Evolutionary conservation across 768 basidiomycete genomes (phyloP), one percentile per base, ranked within the genome.

Genomic region (Suillus placidus): DNA sequence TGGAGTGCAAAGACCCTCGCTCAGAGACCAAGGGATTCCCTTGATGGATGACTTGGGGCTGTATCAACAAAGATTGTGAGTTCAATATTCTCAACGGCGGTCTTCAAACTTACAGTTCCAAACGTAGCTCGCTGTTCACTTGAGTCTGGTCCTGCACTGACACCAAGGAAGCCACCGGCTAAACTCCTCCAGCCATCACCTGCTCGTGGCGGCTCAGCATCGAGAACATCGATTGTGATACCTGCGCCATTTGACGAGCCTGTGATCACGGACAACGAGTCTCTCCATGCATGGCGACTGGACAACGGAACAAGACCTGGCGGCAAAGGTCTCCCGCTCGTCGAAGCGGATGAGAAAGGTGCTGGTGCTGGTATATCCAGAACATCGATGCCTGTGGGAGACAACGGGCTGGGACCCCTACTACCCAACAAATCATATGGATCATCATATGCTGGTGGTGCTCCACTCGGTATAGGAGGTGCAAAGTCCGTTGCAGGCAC

Each of bases 151-250:
- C 66, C 70, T 60, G 52, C 64, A 64, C 71, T 68, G 6, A 66
- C 57, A 45, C 63, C 63, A 13, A 60, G 64, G 23, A 74, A 64
- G 23, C 77, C 78, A 42, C 81, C 71, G 10, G 87, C 79, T 66
- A 91, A 78, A 13, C 80, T 79, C 65, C 85, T 80, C 91, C 91
- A 92, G 6, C 84, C 79, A 63, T 84, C 85, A 23, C 81, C 82
- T 32, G 90, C 86, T 63, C 72, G 72, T 3, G 91, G 91, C 9
- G 91, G 91, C 30, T 82, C 87, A 40, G 91, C 88, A 66, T 93
- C 91, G 18, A 91, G 77, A 6, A 90, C 72, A 71, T 92, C 89
- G 23, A 87, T 82, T 4, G 81, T 76, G 62, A 87, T 30, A 16
- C 74, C 69, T 8, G 71, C 77, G 2, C 68, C 76, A 45, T 76